These are phyloP conservation scores for Meredithiella fracta DNA, from an alignment of 2,329 filamentous ascomycete genomes.

Conservation along the genomic window DNA sequence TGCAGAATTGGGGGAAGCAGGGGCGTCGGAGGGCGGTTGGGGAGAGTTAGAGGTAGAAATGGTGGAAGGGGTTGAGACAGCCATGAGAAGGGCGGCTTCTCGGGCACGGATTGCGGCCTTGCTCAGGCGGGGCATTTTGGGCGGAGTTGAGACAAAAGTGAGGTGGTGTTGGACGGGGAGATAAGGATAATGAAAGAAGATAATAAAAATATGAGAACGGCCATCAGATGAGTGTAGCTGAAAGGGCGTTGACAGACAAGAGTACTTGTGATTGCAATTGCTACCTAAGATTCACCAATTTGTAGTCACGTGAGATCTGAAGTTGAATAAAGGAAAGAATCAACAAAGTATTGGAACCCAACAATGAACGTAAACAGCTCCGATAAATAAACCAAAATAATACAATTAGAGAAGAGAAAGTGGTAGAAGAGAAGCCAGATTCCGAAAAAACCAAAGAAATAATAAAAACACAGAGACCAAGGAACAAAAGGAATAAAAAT, in stretches of 20 bases:
- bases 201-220: too few species aligned
- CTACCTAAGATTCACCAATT: not conserved
- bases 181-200: too few species aligned
- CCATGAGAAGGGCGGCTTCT: not conserved
- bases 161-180: not conserved
- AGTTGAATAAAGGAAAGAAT: not conserved
- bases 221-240: too few species aligned
- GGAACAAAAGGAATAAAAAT: not conserved
- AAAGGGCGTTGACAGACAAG: not conserved
- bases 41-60: not conserved
- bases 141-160: not conserved
- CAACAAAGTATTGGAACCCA: not conserved
- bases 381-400: slow-evolving; percentile 3
- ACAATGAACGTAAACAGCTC: not conserved
- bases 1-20: not conserved
- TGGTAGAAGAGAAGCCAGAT: too few species aligned
- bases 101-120: not conserved
- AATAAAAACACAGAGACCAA: not conserved
- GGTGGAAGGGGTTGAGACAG: not conserved
- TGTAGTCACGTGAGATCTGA: too few species aligned
- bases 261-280: not conserved
- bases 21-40: not conserved
- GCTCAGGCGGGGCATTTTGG: not conserved
- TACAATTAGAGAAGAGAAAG: not conserved
- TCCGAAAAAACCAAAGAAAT: not conserved